A percentile compares a stretch with the other conserved stretches of the same genome.
Evolutionary conservation across 371 early-diverging fungal species (phyloP).

Genomic region (Saksenaea oblongispora): DNA sequence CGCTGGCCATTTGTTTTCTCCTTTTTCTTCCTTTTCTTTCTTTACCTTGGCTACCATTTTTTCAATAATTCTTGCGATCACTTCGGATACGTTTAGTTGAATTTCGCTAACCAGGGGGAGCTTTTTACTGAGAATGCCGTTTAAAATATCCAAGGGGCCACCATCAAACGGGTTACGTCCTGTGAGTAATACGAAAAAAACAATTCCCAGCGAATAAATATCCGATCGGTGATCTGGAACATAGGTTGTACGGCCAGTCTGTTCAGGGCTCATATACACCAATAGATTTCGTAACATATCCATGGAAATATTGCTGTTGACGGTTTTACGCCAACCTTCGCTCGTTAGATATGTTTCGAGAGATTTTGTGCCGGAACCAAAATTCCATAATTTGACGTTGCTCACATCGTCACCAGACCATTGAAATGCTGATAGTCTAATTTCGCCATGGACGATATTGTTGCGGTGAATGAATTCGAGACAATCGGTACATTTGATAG

Average conservation of each 20-base stretch:
- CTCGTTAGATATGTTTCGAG: conserved; percentile 41
- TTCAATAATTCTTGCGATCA: conserved; percentile 48
- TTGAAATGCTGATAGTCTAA: conserved; percentile 38
- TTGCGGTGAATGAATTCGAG: conserved; percentile 47
- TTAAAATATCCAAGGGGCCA: conserved; percentile 55
- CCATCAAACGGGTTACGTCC: conserved; percentile 55
- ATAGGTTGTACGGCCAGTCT: conserved; percentile 60
- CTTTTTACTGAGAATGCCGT: conserved; percentile 51
- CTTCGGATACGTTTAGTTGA: conserved; percentile 52
- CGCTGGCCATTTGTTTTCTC: too few species aligned
- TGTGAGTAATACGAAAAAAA: conserved; percentile 53
- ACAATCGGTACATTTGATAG: conserved; percentile 45
- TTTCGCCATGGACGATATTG: conserved; percentile 44
- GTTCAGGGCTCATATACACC: conserved; percentile 51
- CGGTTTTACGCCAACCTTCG: conserved; percentile 47
- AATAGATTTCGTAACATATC: conserved; percentile 25
- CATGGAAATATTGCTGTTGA: conserved; percentile 34
- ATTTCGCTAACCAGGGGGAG: conserved; percentile 45
- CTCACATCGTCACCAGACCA: conserved; percentile 37
- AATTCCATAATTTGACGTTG: conserved; percentile 41
- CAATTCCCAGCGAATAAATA: conserved; percentile 56
- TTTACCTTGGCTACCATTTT: conserved; percentile 61
- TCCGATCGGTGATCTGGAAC: conserved; percentile 60
- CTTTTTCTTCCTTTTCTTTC: not conserved
- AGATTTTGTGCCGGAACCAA: conserved; percentile 37